A percentile compares a stretch with the other conserved stretches of the same genome.
Conservation (phyloP, 2,329 filamentous ascomycete species). For the Hypoxylon sp. region DNA sequence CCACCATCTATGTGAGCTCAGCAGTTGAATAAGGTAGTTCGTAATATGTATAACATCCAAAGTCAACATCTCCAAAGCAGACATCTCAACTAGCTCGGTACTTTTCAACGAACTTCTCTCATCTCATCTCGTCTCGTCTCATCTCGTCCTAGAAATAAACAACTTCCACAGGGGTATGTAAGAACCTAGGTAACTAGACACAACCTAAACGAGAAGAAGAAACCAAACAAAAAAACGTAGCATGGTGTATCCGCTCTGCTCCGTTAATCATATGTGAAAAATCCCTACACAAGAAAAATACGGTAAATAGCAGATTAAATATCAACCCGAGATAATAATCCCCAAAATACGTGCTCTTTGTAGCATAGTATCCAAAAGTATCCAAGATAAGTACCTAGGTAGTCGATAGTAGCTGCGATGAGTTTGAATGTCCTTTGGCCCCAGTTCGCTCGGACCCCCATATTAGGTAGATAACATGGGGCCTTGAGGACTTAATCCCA, state of each 20-base stretch:
- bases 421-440: neutral
- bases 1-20: neutral
- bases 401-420: neutral
- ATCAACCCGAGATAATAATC: neutral
- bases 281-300: neutral
- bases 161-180: constrained; percentile 33
- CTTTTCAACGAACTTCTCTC: neutral
- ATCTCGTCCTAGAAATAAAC: constrained; percentile 4
- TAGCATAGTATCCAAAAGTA: neutral
- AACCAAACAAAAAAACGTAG: constrained; percentile 9
- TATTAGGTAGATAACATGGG: no score
- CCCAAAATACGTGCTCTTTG: neutral
- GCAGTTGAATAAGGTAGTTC: neutral
- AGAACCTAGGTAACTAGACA: constrained; percentile 4
- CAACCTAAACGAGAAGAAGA: constrained; percentile 11
- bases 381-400: no score
- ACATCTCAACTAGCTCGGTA: neutral
- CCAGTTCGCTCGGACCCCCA: neutral
- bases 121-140: neutral
- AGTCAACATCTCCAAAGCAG: neutral
- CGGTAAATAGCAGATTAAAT: constrained; percentile 10
- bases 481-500: constrained; percentile 44
- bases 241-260: constrained; percentile 7
- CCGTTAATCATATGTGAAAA: constrained; percentile 4
- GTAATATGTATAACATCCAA: neutral